Base-by-base conservation (phyloP, 352 stramenopile species). In the Phytophthora litchii region DNA sequence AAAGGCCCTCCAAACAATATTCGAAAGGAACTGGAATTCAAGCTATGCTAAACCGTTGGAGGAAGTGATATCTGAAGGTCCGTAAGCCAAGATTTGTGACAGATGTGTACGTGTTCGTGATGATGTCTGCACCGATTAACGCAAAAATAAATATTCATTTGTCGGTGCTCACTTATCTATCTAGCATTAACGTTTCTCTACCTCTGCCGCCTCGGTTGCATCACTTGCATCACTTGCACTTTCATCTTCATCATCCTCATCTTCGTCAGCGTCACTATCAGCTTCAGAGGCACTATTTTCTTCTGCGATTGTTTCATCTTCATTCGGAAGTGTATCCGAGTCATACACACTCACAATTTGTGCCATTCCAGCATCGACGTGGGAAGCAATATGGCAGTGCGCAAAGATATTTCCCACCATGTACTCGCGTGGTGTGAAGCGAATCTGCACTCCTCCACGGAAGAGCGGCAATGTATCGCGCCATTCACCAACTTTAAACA, bases 11-110 rank as follows among this genome's bases (percentile, higher is more conserved):
- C 69, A 90, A 43, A 53, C 59, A 8, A 47, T 92, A 2, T 93
- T 94, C 43, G 64, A 90, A 11, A 66, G 83, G 54, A 92, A 93
- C 63, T 94, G 83, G 86, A 68, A 78, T 43, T 95, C 81, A n/a
- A 56, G 44, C 16, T 90, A 91, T 45, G 78, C 83, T 0, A 51
- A 74, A 23, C 52, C 64, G 13, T 64, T 91, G 19, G 43, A 58
- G 29, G 35, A 72, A 32, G 35, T 61, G 10, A 35, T 61, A n/a
- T 29, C 34, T 13, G 34, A 19, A 14, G 16, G 35, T 7, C 9
- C 17, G 45, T 59, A 20, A 57, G 16, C 5, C 5, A 27, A 27
- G 13, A 11, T 35, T 50, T 34, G 23, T 7, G 6, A 25, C 11
- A 1, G 5, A 44, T 25, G 46, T 34, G 35, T 55, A 25, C 19